Conservation (phyloP, 768 basidiomycete species). For the Suillus cothurnatus region DNA sequence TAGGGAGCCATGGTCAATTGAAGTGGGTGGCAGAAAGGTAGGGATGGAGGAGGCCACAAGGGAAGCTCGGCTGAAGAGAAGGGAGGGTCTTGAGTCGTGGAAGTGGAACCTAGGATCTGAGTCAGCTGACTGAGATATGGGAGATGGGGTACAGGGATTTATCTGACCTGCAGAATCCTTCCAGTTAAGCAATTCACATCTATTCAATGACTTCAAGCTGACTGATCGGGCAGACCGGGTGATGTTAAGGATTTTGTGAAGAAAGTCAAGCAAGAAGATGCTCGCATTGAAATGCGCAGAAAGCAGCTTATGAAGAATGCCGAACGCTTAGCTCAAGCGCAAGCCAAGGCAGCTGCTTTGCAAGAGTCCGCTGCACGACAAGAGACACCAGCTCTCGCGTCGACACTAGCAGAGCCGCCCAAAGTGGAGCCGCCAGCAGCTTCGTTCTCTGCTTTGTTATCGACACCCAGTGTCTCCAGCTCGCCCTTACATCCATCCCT, state of each 20-base stretch:
- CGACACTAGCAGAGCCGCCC: slow-evolving; percentile 16
- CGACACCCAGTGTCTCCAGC: slow-evolving; percentile 20
- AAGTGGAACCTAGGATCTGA: slow-evolving; percentile 66
- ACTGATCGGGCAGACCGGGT: slow-evolving; percentile 51
- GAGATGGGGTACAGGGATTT: slow-evolving; percentile 74
- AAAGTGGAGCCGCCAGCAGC: slow-evolving; percentile 22
- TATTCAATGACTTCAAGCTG: slow-evolving; percentile 1
- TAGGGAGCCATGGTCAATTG: slow-evolving; percentile 61
- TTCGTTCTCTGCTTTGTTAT: slow-evolving; percentile 5
- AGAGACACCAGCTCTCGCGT: slow-evolving; percentile 17
- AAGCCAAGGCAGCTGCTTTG: slow-evolving; percentile 45
- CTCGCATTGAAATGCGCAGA: slow-evolving; percentile 55
- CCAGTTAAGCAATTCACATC: slow-evolving; percentile 49
- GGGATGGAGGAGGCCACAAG: slow-evolving; percentile 67
- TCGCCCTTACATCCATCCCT: slow-evolving; percentile 68
- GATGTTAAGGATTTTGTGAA: slow-evolving; percentile 76
- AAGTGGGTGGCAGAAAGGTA: slow-evolving; percentile 49
- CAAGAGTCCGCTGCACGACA: slow-evolving; percentile 25
- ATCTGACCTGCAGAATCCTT: slow-evolving; percentile 62
- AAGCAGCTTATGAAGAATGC: slow-evolving; percentile 40
- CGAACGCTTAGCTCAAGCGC: slow-evolving; percentile 40
- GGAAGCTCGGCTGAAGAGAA: slow-evolving; percentile 52
- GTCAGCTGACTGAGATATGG: slow-evolving; percentile 80
- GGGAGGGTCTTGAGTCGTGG: slow-evolving; percentile 63
- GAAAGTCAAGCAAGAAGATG: slow-evolving; percentile 69